Percentiles rank a stretch among this genome's conserved stretches.
Evolutionary conservation across 345 rosid genomes (phyloP).

Genomic region (Lenwebbia sp.): DNA sequence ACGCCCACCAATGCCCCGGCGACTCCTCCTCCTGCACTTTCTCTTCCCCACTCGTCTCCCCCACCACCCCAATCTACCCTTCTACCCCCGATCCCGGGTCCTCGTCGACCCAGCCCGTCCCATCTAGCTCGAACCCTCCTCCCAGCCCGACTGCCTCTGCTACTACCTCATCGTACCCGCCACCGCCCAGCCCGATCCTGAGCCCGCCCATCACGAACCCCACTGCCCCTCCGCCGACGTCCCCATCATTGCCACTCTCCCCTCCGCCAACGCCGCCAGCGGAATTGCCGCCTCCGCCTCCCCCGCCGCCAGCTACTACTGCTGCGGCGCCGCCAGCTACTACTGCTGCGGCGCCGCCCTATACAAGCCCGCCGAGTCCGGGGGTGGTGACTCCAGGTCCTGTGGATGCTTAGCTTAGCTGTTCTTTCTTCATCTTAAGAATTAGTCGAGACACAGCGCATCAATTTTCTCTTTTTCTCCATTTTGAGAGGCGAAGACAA

Average conservation of each 20-base stretch:
- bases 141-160: conserved; percentile 9
- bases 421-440: not conserved
- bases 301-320: no score
- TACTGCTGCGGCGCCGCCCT: conserved; percentile 37
- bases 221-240: conserved; percentile 12
- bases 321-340: conserved; percentile 7
- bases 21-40: conserved; percentile 36
- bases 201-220: conserved; percentile 13
- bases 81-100: conserved; percentile 16
- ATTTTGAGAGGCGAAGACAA: not conserved
- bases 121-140: conserved; percentile 7
- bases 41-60: conserved; percentile 27
- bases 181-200: not conserved
- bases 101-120: conserved; percentile 1
- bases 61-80: conserved; percentile 12
- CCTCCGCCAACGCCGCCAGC: conserved; percentile 14
- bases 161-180: not conserved
- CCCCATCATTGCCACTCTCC: conserved; percentile 1
- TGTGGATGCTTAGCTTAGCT: conserved; percentile 20
- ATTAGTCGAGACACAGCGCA: not conserved
- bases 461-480: not conserved
- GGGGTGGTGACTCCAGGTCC: conserved; percentile 47
- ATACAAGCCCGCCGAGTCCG: conserved; percentile 36
- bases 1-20: conserved; percentile 47
- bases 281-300: conserved; percentile 10